A percentile compares a stretch with the other conserved stretches of the same genome.
Conservation (phyloP, 345 rosid species). For the Moricandia moricandioides region DNA sequence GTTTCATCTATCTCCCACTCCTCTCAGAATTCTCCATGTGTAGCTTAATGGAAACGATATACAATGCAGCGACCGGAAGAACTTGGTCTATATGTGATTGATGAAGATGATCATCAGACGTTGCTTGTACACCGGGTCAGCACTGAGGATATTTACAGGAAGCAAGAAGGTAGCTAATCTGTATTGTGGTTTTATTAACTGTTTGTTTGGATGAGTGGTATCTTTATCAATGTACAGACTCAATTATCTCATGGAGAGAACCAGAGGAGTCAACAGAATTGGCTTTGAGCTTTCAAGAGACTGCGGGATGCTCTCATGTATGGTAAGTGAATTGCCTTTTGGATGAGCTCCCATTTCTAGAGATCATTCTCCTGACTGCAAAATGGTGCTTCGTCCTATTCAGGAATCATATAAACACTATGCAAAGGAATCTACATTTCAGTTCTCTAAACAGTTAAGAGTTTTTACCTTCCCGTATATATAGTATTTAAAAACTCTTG, state of each 20-base stretch:
- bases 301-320: constrained; percentile 71
- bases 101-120: constrained; percentile 82
- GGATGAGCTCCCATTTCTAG: not conserved
- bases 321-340: constrained; percentile 41
- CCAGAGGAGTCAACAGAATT: constrained; percentile 64
- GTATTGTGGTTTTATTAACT: not conserved
- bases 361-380: constrained; percentile 14
- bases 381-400: constrained; percentile 6
- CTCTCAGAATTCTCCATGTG: not conserved
- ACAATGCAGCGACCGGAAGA: constrained; percentile 72
- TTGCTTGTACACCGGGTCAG: constrained; percentile 76
- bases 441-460: constrained; percentile 78
- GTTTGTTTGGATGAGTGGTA: not conserved
- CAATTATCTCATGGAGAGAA: constrained; percentile 95
- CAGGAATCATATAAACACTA: constrained; percentile 68
- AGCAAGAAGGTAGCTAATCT: constrained; percentile 74
- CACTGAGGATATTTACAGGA: constrained; percentile 76
- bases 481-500: not conserved
- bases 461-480: not conserved
- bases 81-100: constrained; percentile 66
- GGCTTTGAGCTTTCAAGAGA: constrained; percentile 92
- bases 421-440: constrained; percentile 69
- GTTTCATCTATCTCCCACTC: constrained; percentile 38
- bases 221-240: constrained; percentile 47
- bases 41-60: constrained; percentile 33